A percentile compares a stretch with the other conserved stretches of the same genome.
Evolutionary conservation across 345 rosid species (phyloP).

Genomic region (Cochlearia excelsa): DNA sequence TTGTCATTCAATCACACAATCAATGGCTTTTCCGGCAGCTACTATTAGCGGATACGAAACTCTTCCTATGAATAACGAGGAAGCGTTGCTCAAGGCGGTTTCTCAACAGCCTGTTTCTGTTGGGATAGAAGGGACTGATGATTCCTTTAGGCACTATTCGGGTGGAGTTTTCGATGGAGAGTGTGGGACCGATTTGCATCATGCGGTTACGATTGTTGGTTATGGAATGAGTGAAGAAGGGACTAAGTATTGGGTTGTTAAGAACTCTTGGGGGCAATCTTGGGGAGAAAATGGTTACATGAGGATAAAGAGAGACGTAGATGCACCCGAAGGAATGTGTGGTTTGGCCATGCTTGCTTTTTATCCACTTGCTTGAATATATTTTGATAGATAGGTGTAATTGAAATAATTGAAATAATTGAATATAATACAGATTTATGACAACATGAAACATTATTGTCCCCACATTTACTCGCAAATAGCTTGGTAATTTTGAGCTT

Average conservation of each 20-base stretch:
- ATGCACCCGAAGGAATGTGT: conserved; percentile 38
- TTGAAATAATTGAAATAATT: neutral
- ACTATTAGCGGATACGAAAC: conserved; percentile 30
- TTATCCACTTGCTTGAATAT: conserved; percentile 40
- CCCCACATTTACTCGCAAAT: neutral
- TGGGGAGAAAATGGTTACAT: conserved; percentile 58
- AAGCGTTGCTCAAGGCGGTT: conserved; percentile 21
- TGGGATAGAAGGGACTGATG: conserved; percentile 35
- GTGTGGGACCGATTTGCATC: conserved; percentile 39
- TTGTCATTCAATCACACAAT: conserved; percentile 37
- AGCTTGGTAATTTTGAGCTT: too few species aligned
- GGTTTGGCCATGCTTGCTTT: conserved; percentile 45
- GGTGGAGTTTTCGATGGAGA: conserved; percentile 40
- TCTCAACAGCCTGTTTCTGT: conserved; percentile 47
- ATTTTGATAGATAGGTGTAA: too few species aligned
- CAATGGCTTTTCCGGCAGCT: conserved; percentile 5
- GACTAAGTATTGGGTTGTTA: conserved; percentile 45
- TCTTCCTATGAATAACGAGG: conserved; percentile 19
- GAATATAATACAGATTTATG: neutral
- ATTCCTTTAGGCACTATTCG: conserved; percentile 32
- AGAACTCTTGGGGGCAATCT: conserved; percentile 52
- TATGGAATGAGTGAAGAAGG: conserved; percentile 41
- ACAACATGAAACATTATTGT: neutral
- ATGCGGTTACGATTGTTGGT: conserved; percentile 47
- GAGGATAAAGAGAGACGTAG: conserved; percentile 44